These are phyloP conservation scores for Cladosporium sp. DNA, from an alignment of 2,329 filamentous ascomycete genomes.

Conservation along the genomic window DNA sequence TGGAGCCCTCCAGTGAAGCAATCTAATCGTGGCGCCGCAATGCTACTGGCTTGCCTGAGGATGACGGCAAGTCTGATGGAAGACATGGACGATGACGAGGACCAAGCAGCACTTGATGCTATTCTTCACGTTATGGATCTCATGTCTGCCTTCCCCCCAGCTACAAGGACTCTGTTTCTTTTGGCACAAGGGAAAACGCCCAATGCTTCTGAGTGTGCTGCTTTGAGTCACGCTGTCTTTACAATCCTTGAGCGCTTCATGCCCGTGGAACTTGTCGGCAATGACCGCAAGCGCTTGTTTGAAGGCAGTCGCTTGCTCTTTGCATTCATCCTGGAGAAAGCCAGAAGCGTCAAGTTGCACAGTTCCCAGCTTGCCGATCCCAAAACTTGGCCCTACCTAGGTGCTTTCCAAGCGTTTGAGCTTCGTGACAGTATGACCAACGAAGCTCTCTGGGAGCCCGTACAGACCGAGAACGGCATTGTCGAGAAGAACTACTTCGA, in stretches of 20 bases:
- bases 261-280: constrained; percentile 26
- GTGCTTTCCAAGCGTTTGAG: constrained; percentile 26
- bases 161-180: constrained; percentile 30
- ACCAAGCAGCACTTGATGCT: constrained; percentile 19
- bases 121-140: constrained; percentile 30
- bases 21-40: constrained; percentile 31
- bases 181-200: constrained; percentile 32
- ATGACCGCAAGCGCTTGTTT: constrained; percentile 25
- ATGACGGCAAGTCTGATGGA: constrained; percentile 27
- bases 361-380: constrained; percentile 19
- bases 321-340: constrained; percentile 34
- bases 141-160: constrained; percentile 31
- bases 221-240: constrained; percentile 29
- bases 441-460: constrained; percentile 25
- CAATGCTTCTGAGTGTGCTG: constrained; percentile 27
- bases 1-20: constrained; percentile 28
- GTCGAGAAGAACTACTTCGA: constrained; percentile 27
- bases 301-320: constrained; percentile 34
- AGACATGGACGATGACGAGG: constrained; percentile 12
- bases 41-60: constrained; percentile 33
- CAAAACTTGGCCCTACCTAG: constrained; percentile 21
- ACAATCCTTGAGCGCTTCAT: constrained; percentile 28
- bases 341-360: constrained; percentile 19
- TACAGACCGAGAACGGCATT: constrained; percentile 26
- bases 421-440: constrained; percentile 28